Base-by-base conservation (phyloP, 768 basidiomycete species). In the Boletus bicolor region DNA sequence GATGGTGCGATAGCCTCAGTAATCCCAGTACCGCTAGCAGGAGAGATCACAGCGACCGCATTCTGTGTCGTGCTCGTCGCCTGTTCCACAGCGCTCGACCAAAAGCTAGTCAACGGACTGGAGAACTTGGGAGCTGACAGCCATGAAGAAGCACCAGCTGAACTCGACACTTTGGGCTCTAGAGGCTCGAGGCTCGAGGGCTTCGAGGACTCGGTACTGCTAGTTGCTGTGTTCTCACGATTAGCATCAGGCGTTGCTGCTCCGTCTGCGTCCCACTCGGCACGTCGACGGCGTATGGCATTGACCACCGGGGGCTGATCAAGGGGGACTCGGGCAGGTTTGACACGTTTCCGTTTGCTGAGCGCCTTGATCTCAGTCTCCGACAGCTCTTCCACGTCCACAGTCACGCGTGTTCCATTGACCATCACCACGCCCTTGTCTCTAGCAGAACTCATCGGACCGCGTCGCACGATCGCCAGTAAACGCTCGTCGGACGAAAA, bases 231-330 rank as follows among this genome's bases (percentile, higher is more conserved):
- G 46, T 48, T 56, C 21, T 67, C 57, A 3, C 55, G 64, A 21
- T 56, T 67, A 0, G 61, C 15, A 7, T 68, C 58, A 4, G 65
- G 55, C 3, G 19, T 7, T 15, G 64, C 58, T n/a, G 71, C 76
- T 4, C 71, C 68, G 52, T 83, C 83, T 2, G 78, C 81, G 60
- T 81, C 83, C 87, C 87, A 89, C 58, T 92, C 90, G 21, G 82
- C 86, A 51, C 79, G 81, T 41, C 87, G 79, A 61, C 82, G 78
- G 41, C 87, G 79, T 54, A 91, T 85, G 43, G 80, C 84, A 32
- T 85, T 77, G 51, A 90, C 73, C 3, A 93, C 91, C 5, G 87
- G 91, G 0, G 94, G 95, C 62, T 95, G 94, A 70, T 99, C 97
- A 19, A 99, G 79, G 4, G 97, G 95, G 49, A 95, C 86, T 35